A percentile compares a stretch with the other conserved stretches of the same genome.
Conservation (phyloP, 225 moss, liverwort and hornwort genomes). For the Neckera pumila region DNA sequence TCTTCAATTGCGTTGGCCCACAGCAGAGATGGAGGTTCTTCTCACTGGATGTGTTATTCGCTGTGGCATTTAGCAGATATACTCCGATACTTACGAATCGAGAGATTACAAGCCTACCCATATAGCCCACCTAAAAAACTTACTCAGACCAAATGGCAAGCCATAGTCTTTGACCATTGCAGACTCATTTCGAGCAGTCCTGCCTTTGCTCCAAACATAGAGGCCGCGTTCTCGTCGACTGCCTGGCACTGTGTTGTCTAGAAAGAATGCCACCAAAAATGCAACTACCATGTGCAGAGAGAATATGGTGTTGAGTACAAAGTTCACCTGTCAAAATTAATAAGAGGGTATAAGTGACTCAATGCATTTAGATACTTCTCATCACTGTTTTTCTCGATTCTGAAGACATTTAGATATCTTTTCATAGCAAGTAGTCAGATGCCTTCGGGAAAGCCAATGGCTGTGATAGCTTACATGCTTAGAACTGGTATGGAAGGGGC, state of each 20-base stretch:
- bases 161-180: slow-evolving; percentile 67
- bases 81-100: background rate
- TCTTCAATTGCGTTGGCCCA: background rate
- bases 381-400: background rate
- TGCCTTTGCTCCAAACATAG: slow-evolving; percentile 60
- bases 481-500: slow-evolving; percentile 58
- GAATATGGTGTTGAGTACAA: slow-evolving; percentile 65
- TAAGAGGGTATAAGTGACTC: background rate
- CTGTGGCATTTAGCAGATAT: background rate
- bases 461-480: slow-evolving; percentile 23
- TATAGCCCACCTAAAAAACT: slow-evolving; percentile 64
- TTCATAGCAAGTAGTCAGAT: background rate
- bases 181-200: slow-evolving; percentile 59
- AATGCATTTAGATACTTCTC: background rate
- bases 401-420: background rate
- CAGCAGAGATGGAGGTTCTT: background rate
- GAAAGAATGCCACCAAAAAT: slow-evolving; percentile 66
- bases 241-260: slow-evolving; percentile 84
- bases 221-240: slow-evolving; percentile 66
- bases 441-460: background rate
- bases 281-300: slow-evolving; percentile 85
- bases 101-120: slow-evolving; percentile 59
- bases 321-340: slow-evolving; percentile 28
- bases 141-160: slow-evolving; percentile 56
- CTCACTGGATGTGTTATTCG: background rate